phyloP scores from a whole-genome alignment of 768 basidiomycete species.

The Steccherinum ochraceum region DNA sequence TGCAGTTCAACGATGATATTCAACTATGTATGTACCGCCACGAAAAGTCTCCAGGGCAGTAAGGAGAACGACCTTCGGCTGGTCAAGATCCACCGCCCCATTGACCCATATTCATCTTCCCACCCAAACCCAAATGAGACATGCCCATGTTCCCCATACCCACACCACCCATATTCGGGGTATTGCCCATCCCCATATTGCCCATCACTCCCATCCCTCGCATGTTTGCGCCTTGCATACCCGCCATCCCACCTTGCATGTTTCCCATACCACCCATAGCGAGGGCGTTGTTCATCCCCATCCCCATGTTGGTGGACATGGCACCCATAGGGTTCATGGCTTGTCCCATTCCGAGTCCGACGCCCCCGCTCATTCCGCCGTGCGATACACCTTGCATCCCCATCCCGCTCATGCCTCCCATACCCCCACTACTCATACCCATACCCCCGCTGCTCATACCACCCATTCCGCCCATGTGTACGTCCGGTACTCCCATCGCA shows the following conservation, averaged over 20 bases:
- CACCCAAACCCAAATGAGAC: neutral
- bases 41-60: no score
- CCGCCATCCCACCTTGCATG: neutral
- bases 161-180: neutral
- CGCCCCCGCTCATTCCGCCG: conserved; percentile 9
- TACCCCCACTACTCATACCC: conserved; percentile 15
- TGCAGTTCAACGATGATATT: no score
- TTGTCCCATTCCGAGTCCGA: conserved; percentile 6
- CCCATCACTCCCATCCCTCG: conserved; percentile 13
- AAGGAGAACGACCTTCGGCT: no score
- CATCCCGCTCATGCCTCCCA: conserved; percentile 25
- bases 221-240: conserved; percentile 9
- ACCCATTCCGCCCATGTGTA: conserved; percentile 3
- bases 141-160: neutral
- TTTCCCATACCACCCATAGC: conserved; percentile 15
- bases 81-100: no score
- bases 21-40: no score
- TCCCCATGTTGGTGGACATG: conserved; percentile 7
- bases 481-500: conserved; percentile 30
- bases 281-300: conserved; percentile 9
- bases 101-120: no score
- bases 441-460: conserved; percentile 24
- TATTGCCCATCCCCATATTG: conserved; percentile 3
- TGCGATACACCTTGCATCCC: conserved; percentile 7
- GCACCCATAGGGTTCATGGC: neutral